A percentile compares a stretch with the other conserved stretches of the same genome.
These are phyloP conservation scores for Linnemannia schmuckeri DNA, from an alignment of 192 early-diverging fungal genomes.

Conservation along the genomic window DNA sequence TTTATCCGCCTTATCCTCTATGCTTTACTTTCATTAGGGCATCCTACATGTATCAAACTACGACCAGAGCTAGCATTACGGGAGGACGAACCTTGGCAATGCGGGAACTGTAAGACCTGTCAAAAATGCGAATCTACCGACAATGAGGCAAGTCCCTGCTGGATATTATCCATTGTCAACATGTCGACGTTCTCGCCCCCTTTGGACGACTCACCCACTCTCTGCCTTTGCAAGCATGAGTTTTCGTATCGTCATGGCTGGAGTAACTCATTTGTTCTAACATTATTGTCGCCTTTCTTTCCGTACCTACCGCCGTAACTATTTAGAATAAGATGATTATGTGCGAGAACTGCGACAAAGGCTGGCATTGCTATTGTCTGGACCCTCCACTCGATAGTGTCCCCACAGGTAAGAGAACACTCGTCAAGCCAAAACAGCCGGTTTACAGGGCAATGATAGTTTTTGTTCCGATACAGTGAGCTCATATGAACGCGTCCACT, in stretches of 20 bases:
- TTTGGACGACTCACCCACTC: neutral
- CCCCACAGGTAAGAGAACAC: constrained; percentile 53
- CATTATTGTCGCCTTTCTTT: constrained; percentile 7
- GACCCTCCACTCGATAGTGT: constrained; percentile 50
- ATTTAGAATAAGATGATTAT: constrained; percentile 62
- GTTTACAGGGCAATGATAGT: neutral
- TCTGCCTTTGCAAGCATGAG: neutral
- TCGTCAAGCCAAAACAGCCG: no score
- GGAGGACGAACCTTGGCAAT: constrained; percentile 63
- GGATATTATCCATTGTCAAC: neutral
- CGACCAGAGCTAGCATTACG: constrained; percentile 44
- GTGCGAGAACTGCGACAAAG: constrained; percentile 63
- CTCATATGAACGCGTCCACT: neutral
- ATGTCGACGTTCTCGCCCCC: neutral
- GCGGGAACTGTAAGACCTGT: constrained; percentile 66
- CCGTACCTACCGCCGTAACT: neutral
- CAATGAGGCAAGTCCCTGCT: constrained; percentile 52
- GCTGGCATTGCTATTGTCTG: constrained; percentile 63
- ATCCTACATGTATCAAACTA: constrained; percentile 58
- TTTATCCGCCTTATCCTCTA: neutral
- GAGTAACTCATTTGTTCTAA: neutral
- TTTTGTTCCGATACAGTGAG: neutral
- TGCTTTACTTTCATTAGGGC: constrained; percentile 39
- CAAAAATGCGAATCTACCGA: constrained; percentile 56
- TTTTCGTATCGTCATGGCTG: neutral